Conservation (phyloP, 495 filamentous ascomycete genomes). For the Hyaloscypha hepaticicola region DNA sequence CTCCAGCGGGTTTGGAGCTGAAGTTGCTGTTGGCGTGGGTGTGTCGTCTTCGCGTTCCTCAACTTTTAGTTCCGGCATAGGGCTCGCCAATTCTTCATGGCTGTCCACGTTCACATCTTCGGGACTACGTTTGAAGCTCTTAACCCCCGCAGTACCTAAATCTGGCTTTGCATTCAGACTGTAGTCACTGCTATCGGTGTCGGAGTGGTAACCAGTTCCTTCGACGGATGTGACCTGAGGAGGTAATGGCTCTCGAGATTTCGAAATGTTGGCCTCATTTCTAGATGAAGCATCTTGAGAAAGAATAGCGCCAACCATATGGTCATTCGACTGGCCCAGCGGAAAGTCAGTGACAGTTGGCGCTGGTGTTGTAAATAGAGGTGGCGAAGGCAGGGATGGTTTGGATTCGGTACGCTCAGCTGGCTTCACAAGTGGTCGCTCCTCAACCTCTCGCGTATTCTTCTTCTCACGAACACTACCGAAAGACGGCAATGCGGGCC, state of each 20-base stretch:
- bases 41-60: constrained; percentile 4
- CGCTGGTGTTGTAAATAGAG: constrained; percentile 29
- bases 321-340: constrained; percentile 59
- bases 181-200: constrained; percentile 18
- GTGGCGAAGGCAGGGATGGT: constrained; percentile 21
- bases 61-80: neutral
- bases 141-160: neutral
- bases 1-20: neutral
- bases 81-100: constrained; percentile 8
- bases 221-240: constrained; percentile 67
- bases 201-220: constrained; percentile 38
- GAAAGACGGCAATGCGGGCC: constrained; percentile 78
- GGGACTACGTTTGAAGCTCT: constrained; percentile 1
- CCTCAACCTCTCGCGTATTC: constrained; percentile 40
- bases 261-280: constrained; percentile 45
- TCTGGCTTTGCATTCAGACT: neutral
- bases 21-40: neutral
- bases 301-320: constrained; percentile 60
- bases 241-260: constrained; percentile 57
- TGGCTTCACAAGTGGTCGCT: constrained; percentile 53
- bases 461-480: constrained; percentile 67
- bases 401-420: constrained; percentile 32
- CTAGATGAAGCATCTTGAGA: constrained; percentile 48
- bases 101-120: constrained; percentile 8
- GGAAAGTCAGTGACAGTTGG: constrained; percentile 26